Conservation (phyloP, 805 yeast genomes). For the Cyberlindnera petersonii region DNA sequence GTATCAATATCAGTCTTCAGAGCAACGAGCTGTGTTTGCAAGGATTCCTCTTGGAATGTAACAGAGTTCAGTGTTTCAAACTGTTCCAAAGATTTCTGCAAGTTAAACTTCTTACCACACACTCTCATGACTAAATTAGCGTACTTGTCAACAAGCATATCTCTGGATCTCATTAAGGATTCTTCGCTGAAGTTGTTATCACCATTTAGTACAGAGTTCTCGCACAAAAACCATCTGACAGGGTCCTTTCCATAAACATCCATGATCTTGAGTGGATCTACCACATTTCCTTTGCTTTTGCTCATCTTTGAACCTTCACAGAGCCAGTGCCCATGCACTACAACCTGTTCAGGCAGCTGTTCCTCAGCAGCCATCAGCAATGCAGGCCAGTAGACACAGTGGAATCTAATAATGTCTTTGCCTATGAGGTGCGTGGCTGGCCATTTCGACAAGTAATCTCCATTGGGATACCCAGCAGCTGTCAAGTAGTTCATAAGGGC, state of each 20-base stretch:
- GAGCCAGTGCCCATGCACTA: constrained; percentile 95
- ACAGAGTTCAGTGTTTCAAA: constrained; percentile 3
- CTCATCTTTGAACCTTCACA: constrained; percentile 91
- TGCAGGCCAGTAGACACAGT: constrained; percentile 92
- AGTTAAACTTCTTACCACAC: constrained; percentile 65
- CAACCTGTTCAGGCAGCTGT: constrained; percentile 63
- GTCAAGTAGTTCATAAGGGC: constrained; percentile 86
- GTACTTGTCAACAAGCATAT: constrained; percentile 72
- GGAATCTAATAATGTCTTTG: constrained; percentile 86
- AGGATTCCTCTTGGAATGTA: constrained; percentile 8
- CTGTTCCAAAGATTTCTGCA: constrained; percentile 40
- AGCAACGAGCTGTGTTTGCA: constrained; percentile 11
- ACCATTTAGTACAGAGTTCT: constrained; percentile 65
- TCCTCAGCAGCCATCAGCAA: constrained; percentile 79
- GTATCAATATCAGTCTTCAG: constrained; percentile 34
- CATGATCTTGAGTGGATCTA: constrained; percentile 74
- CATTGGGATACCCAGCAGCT: constrained; percentile 54
- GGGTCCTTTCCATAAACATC: constrained; percentile 67
- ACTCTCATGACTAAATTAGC: constrained; percentile 75
- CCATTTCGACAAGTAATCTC: constrained; percentile 17
- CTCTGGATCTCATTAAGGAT: constrained; percentile 48
- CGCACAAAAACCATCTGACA: constrained; percentile 69
- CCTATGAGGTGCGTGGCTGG: constrained; percentile 72
- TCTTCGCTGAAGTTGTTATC: constrained; percentile 79
- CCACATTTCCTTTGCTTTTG: constrained; percentile 88